Conservation (phyloP, 768 basidiomycete species). For the Boletus vermiculosoides region DNA sequence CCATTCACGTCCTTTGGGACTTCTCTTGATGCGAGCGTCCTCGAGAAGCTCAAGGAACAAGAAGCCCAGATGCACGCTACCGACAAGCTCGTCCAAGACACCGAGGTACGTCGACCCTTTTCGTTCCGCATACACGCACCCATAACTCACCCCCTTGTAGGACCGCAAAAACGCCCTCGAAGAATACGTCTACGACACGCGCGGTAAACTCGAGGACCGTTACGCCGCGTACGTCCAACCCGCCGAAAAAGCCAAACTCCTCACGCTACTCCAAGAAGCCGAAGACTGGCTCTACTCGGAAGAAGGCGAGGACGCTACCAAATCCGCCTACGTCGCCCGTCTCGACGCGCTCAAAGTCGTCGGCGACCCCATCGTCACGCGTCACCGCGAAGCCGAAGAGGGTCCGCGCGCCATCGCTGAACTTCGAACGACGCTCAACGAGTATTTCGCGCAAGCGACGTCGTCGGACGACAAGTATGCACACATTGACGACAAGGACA, state of each 20-base stretch:
- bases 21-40: slow-evolving; percentile 58
- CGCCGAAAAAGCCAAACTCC: slow-evolving; percentile 75
- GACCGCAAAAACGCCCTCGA: slow-evolving; percentile 98
- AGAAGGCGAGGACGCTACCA: slow-evolving; percentile 92
- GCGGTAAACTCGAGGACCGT: slow-evolving; percentile 86
- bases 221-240: slow-evolving; percentile 74
- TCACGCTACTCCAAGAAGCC: slow-evolving; percentile 66
- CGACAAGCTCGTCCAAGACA: slow-evolving; percentile 97
- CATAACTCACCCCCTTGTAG: slow-evolving; percentile 36
- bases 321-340: slow-evolving; percentile 87
- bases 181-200: slow-evolving; percentile 97
- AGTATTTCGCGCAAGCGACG: slow-evolving; percentile 79
- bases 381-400: slow-evolving; percentile 81
- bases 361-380: slow-evolving; percentile 83
- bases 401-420: slow-evolving; percentile 68
- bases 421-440: slow-evolving; percentile 87
- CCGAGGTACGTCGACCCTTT: slow-evolving; percentile 64
- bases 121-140: slow-evolving; percentile 1
- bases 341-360: slow-evolving; percentile 81
- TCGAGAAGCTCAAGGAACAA: slow-evolving; percentile 71
- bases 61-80: slow-evolving; percentile 87
- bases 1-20: slow-evolving; percentile 65
- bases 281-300: slow-evolving; percentile 99
- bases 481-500: slow-evolving; percentile 90
- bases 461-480: slow-evolving; percentile 80